Conservation (phyloP, 345 rosid genomes). For the Eucalyptus shirleyi region DNA sequence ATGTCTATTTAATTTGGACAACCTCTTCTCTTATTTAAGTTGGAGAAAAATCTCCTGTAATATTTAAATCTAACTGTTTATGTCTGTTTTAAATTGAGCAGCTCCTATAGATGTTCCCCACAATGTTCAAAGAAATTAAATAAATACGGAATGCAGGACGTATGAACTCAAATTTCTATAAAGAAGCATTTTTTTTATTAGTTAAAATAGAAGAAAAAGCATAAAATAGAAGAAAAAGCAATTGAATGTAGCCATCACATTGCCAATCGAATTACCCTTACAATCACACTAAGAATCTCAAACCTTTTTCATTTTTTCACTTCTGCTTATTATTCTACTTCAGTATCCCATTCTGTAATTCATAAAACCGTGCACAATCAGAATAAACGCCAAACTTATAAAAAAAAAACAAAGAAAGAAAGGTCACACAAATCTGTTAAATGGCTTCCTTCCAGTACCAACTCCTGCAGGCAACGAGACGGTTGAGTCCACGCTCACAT, state of each 20-base stretch:
- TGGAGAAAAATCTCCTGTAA: neutral
- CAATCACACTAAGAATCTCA: neutral
- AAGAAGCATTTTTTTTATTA: neutral
- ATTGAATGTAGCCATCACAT: neutral
- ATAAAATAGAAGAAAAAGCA: neutral
- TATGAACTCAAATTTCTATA: neutral
- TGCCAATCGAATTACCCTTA: neutral
- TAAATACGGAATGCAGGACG: neutral
- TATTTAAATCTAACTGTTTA: neutral
- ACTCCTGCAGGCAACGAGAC: slow-evolving; percentile 34
- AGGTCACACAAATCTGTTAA: slow-evolving; percentile 94
- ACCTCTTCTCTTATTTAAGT: neutral
- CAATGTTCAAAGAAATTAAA: neutral
- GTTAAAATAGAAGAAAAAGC: neutral
- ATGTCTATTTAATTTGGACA: neutral
- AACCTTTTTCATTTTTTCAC: neutral
- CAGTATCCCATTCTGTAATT: neutral
- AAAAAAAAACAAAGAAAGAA: neutral
- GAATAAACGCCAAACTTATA: neutral
- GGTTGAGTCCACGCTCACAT: slow-evolving; percentile 78
- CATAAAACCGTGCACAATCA: neutral
- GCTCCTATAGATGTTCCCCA: neutral
- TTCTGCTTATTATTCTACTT: neutral
- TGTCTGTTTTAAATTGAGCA: neutral
- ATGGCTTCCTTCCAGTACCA: slow-evolving; percentile 56